Evolutionary conservation across 345 rosid species (phyloP).

Genomic region (Rubroshorea leprosula): DNA sequence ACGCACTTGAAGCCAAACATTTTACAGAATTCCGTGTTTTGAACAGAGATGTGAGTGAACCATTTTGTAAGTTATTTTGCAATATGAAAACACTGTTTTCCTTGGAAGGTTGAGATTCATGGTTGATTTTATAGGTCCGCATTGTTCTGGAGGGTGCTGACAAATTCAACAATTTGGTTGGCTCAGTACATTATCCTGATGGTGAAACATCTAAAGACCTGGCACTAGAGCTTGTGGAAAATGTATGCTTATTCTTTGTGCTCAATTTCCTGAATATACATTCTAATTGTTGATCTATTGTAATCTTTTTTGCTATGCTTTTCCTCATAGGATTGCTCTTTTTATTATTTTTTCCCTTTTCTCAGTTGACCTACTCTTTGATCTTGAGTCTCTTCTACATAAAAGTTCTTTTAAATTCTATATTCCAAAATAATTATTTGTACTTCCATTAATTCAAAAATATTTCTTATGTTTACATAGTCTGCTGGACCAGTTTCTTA

Average conservation of each 20-base stretch:
- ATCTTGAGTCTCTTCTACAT: no score
- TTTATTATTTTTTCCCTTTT: no score
- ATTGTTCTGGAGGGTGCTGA: slow-evolving; percentile 97
- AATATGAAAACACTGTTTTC: neutral
- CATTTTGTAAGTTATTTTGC: slow-evolving; percentile 4
- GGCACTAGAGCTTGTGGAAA: slow-evolving; percentile 86
- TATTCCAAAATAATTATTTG: no score
- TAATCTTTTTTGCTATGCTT: no score
- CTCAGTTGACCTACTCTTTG: no score
- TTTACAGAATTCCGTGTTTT: slow-evolving; percentile 85
- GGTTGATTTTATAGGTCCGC: slow-evolving; percentile 62
- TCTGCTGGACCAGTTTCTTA: no score
- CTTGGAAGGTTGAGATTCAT: slow-evolving; percentile 17
- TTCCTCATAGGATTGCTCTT: no score
- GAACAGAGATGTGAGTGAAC: slow-evolving; percentile 67
- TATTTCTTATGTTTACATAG: no score
- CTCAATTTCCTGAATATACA: neutral
- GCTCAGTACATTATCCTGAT: slow-evolving; percentile 84
- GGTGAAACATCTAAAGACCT: slow-evolving; percentile 85
- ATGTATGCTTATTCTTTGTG: slow-evolving; percentile 37
- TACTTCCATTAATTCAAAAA: no score
- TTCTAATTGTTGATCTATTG: no score
- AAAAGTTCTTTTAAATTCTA: no score
- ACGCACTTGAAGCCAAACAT: slow-evolving; percentile 76
- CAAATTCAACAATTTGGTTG: slow-evolving; percentile 87